Evolutionary conservation across 345 rosid species (phyloP).

Genomic region (Eucalyptus grandis): DNA sequence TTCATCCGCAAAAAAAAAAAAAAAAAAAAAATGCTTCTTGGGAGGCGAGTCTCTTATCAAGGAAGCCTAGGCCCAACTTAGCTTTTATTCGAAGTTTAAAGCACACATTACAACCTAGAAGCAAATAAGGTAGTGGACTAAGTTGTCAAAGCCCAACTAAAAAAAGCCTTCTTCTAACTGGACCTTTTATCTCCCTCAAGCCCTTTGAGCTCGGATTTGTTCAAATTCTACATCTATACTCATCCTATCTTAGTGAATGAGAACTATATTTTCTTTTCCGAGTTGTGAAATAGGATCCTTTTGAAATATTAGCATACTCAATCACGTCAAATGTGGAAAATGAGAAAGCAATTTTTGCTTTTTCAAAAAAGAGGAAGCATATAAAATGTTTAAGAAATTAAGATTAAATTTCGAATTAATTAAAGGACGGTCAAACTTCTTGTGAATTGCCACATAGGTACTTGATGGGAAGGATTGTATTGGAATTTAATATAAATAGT

Average conservation of each 20-base stretch:
- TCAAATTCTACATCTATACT: neutral
- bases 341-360: neutral
- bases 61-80: neutral
- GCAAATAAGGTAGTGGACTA: neutral
- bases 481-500: neutral
- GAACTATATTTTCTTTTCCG: neutral
- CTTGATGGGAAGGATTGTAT: accelerated
- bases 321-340: neutral
- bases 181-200: neutral
- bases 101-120: neutral
- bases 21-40: neutral
- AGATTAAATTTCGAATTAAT: neutral
- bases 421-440: accelerated
- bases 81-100: neutral
- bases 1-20: neutral
- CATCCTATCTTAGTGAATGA: neutral
- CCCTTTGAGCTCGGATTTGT: neutral
- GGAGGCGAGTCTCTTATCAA: neutral
- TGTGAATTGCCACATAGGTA: accelerated
- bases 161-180: neutral
- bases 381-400: neutral
- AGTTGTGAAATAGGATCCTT: neutral
- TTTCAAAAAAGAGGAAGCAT: neutral
- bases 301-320: neutral
- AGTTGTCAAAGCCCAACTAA: neutral